Conservation (phyloP, 2,329 filamentous ascomycete genomes). For the Hypomyces rosellus region DNA sequence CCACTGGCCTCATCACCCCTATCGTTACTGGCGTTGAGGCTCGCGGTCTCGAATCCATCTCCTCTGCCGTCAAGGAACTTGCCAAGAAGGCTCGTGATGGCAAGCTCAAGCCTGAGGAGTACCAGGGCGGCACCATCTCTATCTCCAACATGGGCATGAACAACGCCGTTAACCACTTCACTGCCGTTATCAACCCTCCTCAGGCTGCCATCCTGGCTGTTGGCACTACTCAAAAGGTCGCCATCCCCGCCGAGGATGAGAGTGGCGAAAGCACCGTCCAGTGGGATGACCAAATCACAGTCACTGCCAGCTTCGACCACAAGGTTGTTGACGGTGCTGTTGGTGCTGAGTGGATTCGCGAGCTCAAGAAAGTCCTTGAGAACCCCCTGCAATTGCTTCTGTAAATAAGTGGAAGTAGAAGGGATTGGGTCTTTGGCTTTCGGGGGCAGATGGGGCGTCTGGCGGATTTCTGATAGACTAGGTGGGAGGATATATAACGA, state of each 20-base stretch:
- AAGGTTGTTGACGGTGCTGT: conserved; percentile 97
- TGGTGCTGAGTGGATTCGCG: conserved; percentile 92
- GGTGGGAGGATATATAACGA: conserved; percentile 7
- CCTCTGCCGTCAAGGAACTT: conserved; percentile 85
- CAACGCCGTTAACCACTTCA: conserved; percentile 90
- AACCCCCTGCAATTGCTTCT: conserved; percentile 93
- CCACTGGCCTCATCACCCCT: conserved; percentile 90
- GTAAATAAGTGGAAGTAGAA: conserved; percentile 39
- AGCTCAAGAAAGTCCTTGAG: conserved; percentile 96
- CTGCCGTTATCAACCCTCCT: conserved; percentile 97
- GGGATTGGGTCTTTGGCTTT: neutral
- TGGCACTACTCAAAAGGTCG: conserved; percentile 92
- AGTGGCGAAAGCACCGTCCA: conserved; percentile 69
- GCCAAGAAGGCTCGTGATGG: conserved; percentile 92
- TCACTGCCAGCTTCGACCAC: conserved; percentile 97
- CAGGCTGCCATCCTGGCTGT: conserved; percentile 94
- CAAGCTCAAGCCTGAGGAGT: conserved; percentile 99
- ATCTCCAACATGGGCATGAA: conserved; percentile 99
- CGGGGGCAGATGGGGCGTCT: conserved; percentile 5
- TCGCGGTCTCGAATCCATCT: conserved; percentile 85
- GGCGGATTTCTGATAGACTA: conserved; percentile 15
- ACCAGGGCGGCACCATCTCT: conserved; percentile 97
- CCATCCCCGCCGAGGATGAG: conserved; percentile 77
- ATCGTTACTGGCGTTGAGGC: conserved; percentile 87
- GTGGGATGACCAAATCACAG: conserved; percentile 95